These are phyloP conservation scores for Mycena galericulata DNA, from an alignment of 768 basidiomycete genomes.

Conservation along the genomic window DNA sequence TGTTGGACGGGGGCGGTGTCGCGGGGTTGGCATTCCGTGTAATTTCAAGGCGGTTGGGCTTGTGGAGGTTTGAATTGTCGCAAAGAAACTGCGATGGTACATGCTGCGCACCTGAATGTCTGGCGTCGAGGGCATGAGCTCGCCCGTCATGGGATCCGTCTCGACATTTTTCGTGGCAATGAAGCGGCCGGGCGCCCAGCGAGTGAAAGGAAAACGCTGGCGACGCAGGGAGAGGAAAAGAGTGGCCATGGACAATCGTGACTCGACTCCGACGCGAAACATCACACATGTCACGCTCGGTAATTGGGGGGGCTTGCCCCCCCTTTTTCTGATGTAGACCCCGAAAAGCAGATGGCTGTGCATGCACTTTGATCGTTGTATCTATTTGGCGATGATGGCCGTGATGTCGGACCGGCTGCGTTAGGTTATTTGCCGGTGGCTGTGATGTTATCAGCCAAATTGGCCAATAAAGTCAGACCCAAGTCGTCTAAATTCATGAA, in stretches of 20 bases:
- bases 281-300: neutral
- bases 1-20: constrained; percentile 70
- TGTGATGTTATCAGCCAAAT: too few species aligned
- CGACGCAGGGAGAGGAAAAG: constrained; percentile 28
- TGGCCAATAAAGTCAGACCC: too few species aligned
- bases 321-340: too few species aligned
- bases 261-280: neutral
- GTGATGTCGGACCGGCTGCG: too few species aligned
- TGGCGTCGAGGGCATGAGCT: constrained; percentile 53
- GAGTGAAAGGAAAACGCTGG: constrained; percentile 19
- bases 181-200: constrained; percentile 29
- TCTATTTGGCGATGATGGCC: too few species aligned
- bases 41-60: constrained; percentile 69
- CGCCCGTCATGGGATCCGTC: constrained; percentile 63
- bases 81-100: neutral
- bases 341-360: too few species aligned
- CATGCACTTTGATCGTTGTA: too few species aligned
- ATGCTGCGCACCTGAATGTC: constrained; percentile 62
- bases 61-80: constrained; percentile 1
- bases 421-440: too few species aligned
- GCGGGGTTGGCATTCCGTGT: constrained; percentile 64
- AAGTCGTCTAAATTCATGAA: too few species aligned
- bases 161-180: constrained; percentile 27
- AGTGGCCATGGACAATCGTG: constrained; percentile 12
- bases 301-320: too few species aligned